Evolutionary conservation across 2,329 filamentous ascomycete species (phyloP), one percentile per base, ranked within the genome.

Genomic region (Neonectria sp.): DNA sequence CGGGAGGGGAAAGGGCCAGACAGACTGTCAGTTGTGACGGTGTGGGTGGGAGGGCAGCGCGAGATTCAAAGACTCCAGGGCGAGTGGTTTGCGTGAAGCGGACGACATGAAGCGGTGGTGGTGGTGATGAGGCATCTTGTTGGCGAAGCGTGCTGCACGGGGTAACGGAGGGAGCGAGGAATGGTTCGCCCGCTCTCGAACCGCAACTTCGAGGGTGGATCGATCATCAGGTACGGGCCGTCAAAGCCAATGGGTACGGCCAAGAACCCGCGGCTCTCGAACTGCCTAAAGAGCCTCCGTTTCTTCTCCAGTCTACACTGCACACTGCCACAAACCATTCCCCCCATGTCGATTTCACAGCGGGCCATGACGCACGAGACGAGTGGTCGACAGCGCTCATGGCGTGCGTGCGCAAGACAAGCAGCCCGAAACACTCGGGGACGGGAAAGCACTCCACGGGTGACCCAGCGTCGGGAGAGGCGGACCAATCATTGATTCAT

Each of bases 31-130:
- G 35, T 35, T 49, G 63, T 57, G 65, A 69, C 5, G 46, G 33
- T 52, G 51, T 52, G 29, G 29, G 29, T 35, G 51, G 49, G n/a
- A 5, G 71, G 21, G 21, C 21, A 71, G 73, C 66, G 63, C 68
- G 60, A 68, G 53, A 49, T 71, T 48, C 67, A 62, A 12, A 8
- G 17, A 40, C 59, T 69, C 31, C 57, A 67, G 58, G 61, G 59
- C 73, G 73, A 75, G 68, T 75, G 45, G 66, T 61, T 74, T 63
- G 58, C 55, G 73, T 72, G 72, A 75, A 75, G 73, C 73, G 66
- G 71, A 62, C 61, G 40, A n/a, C 40, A 45, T 45, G 65, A 49
- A 31, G 51, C 51, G 37, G 55, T 33, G 49, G 51, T 55, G 51
- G 55, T 40, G 49, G 29, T 45, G 67, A 60, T 46, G 29, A 45